Base-by-base conservation (phyloP, 2,329 filamentous ascomycete species). In the Huntiella decipiens region DNA sequence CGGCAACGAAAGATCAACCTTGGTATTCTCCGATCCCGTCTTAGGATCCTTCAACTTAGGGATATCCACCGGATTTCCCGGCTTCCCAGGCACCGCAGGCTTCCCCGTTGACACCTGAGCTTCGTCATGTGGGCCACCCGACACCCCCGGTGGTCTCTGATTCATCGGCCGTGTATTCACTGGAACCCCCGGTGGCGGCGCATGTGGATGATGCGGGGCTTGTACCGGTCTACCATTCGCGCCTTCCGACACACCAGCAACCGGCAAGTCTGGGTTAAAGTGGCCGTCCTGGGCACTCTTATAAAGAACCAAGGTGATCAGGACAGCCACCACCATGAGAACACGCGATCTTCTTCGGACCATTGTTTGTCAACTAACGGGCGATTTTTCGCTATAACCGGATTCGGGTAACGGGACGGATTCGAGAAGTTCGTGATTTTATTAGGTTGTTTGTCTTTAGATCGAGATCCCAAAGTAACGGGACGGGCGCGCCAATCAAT, bases 231-330 rank as follows among this genome's bases (percentile, higher is more conserved):
- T 28, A 28, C 7, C 8, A 28, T 28, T 28, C 3, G 22, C 7
- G 6, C 22, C 22, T 28, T 28, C 6, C 22, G 22, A 28, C 22
- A 28, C 22, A 28, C 22, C 22, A 6, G 8, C 22, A 28, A 28
- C 22, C 22, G 22, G 22, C 22, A 28, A 28, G 22, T 28, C 22
- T 4, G 40, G 28, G 31, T 34, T 15, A 16, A 43, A 34, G n/a
- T 43, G 40, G 19, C 13, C 12, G 51, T 63, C 67, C 47, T 62
- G 58, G 35, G 62, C 59, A 47, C 66, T 58, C 49, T 68, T 68
- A 55, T 70, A 70, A 44, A 74, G 59, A 44, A 73, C 63, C 50
- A 79, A 62, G 43, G 74, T 59, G 43, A 74, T 58, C 47, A 77
- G 57, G 51, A 71, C 59, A 46, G 74, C 67, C 53, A 69, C 68